Evolutionary conservation across 2,329 filamentous ascomycete genomes (phyloP).

Genomic region (Elsinoe batatas): DNA sequence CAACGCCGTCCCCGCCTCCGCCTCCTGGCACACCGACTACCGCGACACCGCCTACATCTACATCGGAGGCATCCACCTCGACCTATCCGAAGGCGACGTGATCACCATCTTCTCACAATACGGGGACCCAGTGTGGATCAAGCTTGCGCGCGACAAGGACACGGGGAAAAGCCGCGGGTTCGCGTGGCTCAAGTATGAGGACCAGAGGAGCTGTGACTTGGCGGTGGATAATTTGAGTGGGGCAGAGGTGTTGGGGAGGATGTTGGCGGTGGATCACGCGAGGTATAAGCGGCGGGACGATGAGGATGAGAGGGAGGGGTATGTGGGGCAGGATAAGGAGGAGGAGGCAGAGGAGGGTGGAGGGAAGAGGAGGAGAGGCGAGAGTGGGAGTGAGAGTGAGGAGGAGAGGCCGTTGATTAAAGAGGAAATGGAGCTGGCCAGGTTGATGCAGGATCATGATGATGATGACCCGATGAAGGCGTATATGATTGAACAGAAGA

Average conservation of each 20-base stretch:
- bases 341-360: constrained; percentile 28
- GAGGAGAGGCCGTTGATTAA: constrained; percentile 56
- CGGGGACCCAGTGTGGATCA: constrained; percentile 87
- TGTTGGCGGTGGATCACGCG: constrained; percentile 84
- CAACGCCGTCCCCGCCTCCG: constrained; percentile 71
- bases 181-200: constrained; percentile 94
- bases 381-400: constrained; percentile 30
- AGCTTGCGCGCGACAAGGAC: constrained; percentile 88
- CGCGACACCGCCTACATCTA: constrained; percentile 95
- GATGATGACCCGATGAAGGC: constrained; percentile 97
- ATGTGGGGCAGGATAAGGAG: constrained; percentile 41
- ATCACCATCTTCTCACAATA: constrained; percentile 96
- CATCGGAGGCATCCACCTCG: constrained; percentile 86
- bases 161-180: constrained; percentile 93
- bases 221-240: constrained; percentile 94
- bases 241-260: constrained; percentile 66
- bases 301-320: constrained; percentile 49
- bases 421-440: constrained; percentile 71
- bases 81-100: constrained; percentile 89
- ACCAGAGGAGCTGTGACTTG: constrained; percentile 89
- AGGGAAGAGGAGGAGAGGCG: constrained; percentile 40
- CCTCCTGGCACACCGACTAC: constrained; percentile 96
- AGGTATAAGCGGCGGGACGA: constrained; percentile 76
- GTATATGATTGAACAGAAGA: constrained; percentile 82
- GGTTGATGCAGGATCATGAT: constrained; percentile 62